phyloP scores from a whole-genome alignment of 73 alveolate genomes.

The Tetrahymena elliotti region DNA sequence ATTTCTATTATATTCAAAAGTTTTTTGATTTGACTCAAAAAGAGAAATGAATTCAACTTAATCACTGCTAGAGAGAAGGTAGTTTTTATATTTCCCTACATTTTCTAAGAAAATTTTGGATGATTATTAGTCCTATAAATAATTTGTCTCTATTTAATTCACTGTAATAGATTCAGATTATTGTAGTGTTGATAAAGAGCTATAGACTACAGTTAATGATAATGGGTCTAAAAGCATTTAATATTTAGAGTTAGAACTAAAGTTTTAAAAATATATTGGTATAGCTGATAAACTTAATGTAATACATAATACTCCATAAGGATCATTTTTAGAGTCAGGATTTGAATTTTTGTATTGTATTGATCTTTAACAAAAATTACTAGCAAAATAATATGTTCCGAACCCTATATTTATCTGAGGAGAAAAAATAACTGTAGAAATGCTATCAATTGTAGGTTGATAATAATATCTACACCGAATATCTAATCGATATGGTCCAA shows the following conservation, averaged over 20 bases:
- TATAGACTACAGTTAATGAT: neutral
- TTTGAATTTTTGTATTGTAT: neutral
- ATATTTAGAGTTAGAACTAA: neutral
- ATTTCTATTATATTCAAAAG: neutral
- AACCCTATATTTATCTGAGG: neutral
- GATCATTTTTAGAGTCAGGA: neutral
- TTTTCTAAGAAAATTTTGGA: neutral
- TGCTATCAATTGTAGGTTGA: neutral
- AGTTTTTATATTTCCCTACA: neutral
- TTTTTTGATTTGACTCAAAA: neutral
- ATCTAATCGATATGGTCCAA: neutral
- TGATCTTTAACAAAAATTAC: neutral
- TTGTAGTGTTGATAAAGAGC: neutral
- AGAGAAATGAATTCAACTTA: neutral
- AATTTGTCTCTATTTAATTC: neutral
- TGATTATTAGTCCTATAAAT: neutral
- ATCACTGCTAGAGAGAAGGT: neutral
- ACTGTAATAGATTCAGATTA: neutral
- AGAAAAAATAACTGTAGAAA: neutral
- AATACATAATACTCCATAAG: neutral
- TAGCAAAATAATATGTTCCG: neutral
- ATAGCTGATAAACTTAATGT: neutral
- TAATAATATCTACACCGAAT: neutral
- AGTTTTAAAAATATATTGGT: neutral
- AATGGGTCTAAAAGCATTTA: neutral